phyloP scores from a whole-genome alignment of 2,329 filamentous ascomycete species.

The Aotearoamyces nothofagi region DNA sequence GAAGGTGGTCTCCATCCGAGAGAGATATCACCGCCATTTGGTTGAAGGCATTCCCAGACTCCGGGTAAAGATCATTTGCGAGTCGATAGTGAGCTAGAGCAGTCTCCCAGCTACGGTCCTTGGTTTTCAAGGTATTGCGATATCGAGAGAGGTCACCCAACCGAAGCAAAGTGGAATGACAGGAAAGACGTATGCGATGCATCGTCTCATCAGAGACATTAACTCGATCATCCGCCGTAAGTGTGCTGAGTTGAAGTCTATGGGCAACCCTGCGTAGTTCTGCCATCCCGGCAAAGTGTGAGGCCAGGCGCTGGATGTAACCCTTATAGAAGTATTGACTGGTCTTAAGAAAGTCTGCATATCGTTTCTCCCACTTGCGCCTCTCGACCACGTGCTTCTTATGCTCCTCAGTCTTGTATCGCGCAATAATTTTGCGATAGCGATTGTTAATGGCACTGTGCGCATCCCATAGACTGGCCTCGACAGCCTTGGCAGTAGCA shows the following conservation, averaged over 20 bases:
- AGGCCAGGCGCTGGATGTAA: conserved; percentile 65
- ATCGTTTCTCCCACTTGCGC: conserved; percentile 69
- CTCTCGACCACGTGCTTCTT: conserved; percentile 41
- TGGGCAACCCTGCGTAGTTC: conserved; percentile 18
- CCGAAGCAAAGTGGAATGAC: conserved; percentile 69
- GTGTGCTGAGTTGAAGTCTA: conserved; percentile 12
- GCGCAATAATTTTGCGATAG: conserved; percentile 56
- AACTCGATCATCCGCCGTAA: conserved; percentile 12
- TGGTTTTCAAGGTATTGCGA: conserved; percentile 56
- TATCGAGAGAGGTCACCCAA: conserved; percentile 87
- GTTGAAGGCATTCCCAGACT: conserved; percentile 72
- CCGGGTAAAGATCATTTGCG: conserved; percentile 63
- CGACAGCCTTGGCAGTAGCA: conserved; percentile 46
- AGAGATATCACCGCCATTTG: conserved; percentile 80
- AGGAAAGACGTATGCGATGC: conserved; percentile 49
- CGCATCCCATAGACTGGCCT: conserved; percentile 61
- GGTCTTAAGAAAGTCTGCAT: conserved; percentile 71
- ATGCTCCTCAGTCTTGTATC: conserved; percentile 28
- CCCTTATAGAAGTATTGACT: conserved; percentile 80
- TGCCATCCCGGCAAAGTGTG: conserved; percentile 28
- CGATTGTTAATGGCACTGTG: conserved; percentile 66
- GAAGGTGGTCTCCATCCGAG: conserved; percentile 63
- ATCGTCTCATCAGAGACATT: conserved; percentile 11
- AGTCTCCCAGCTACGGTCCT: conserved; percentile 57
- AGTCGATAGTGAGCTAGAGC: conserved; percentile 76